These are phyloP conservation scores for Astrothelium macrocarpum DNA, from an alignment of 495 filamentous ascomycete species.

Conservation along the genomic window DNA sequence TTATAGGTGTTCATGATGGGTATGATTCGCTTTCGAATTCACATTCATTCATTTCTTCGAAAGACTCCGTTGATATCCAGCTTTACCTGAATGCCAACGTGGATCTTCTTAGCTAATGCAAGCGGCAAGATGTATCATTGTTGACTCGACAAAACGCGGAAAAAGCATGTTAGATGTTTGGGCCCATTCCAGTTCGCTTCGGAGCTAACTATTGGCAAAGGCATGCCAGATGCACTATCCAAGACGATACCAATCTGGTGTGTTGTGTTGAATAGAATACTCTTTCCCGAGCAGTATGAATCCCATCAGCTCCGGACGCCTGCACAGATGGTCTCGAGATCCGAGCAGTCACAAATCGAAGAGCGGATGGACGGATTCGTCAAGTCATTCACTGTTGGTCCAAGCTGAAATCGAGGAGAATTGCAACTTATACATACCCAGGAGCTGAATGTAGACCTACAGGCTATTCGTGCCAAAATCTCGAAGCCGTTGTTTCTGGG, in stretches of 20 bases:
- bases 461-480: conserved; percentile 28
- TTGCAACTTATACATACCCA: conserved; percentile 17
- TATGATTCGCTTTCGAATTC: conserved; percentile 28
- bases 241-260: conserved; percentile 96
- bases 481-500: conserved; percentile 52
- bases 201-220: conserved; percentile 30
- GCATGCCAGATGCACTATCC: conserved; percentile 84
- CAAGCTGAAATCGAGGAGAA: conserved; percentile 12
- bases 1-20: conserved; percentile 55
- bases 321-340: conserved; percentile 54
- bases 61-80: no score
- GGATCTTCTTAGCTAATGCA: background rate
- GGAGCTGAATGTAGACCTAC: conserved; percentile 42
- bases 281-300: conserved; percentile 52
- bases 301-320: conserved; percentile 53
- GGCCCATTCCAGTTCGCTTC: background rate
- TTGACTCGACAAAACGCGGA: conserved; percentile 88
- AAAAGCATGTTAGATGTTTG: conserved; percentile 48
- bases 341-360: conserved; percentile 74
- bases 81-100: no score
- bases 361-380: conserved; percentile 55
- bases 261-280: conserved; percentile 65
- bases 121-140: conserved; percentile 66
- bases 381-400: conserved; percentile 1
- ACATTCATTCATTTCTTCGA: no score